Conservation (phyloP, 2,329 filamentous ascomycete species). For the Penicillium crustosum region DNA sequence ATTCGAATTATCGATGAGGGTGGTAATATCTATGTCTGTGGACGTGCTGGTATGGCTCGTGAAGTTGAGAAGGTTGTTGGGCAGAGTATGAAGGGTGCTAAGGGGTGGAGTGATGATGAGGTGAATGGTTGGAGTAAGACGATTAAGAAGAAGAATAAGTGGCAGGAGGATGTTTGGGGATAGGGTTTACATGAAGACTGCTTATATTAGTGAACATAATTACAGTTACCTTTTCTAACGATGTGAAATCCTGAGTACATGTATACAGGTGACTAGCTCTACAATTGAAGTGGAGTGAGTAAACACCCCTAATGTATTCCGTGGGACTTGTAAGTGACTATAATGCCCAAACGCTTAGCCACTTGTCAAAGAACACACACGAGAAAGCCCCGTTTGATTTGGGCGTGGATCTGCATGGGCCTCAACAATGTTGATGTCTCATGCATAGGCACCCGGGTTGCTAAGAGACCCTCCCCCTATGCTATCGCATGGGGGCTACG, state of each 20-base stretch:
- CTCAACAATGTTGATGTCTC: background rate
- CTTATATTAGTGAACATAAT: background rate
- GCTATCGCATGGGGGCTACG: background rate
- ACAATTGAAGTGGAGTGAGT: background rate
- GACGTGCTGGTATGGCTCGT: constrained; percentile 39
- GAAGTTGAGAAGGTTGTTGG: constrained; percentile 45
- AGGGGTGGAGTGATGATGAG: constrained; percentile 42
- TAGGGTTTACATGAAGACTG: background rate
- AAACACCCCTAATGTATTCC: background rate
- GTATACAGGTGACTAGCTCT: background rate
- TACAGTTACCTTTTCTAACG: background rate
- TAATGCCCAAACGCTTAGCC: background rate
- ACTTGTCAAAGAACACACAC: no score
- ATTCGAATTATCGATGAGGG: constrained; percentile 39
- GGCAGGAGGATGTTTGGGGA: constrained; percentile 56
- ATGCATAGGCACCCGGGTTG: background rate
- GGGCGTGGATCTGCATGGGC: background rate
- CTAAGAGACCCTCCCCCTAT: background rate
- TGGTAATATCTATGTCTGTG: constrained; percentile 46
- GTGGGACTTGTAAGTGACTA: background rate
- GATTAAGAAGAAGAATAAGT: constrained; percentile 53
- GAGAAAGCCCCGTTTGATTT: background rate
- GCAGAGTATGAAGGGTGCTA: constrained; percentile 35
- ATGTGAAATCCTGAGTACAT: background rate
- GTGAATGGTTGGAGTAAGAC: constrained; percentile 49